Percentiles rank a stretch among this genome's conserved stretches.
phyloP scores from a whole-genome alignment of 179 eudicot species.

The Beta corolliflora region DNA sequence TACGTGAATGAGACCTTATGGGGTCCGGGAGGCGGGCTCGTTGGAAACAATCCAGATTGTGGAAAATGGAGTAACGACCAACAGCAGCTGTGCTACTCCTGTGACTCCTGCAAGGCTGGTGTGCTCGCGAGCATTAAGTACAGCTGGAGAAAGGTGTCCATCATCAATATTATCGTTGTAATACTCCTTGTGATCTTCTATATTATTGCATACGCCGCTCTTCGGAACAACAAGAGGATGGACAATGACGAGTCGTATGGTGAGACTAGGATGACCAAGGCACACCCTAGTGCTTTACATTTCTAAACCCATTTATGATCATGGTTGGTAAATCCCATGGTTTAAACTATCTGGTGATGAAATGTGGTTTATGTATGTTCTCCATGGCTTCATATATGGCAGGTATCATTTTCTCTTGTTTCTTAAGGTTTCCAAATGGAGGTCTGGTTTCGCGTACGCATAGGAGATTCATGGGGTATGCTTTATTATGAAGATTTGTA shows the following conservation, averaged over 20 bases:
- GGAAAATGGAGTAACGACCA: slow-evolving; percentile 77
- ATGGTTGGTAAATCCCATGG: neutral
- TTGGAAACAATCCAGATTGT: slow-evolving; percentile 56
- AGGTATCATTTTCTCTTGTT: neutral
- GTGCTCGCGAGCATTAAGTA: slow-evolving; percentile 79
- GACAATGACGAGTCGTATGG: slow-evolving; percentile 89
- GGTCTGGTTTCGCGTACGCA: slow-evolving; percentile 5
- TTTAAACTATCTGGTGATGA: neutral
- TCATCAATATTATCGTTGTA: slow-evolving; percentile 71
- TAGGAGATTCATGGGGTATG: neutral
- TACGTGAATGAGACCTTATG: slow-evolving; percentile 78
- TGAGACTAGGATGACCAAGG: slow-evolving; percentile 84
- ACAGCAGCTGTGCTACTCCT: slow-evolving; percentile 57
- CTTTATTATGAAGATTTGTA: slow-evolving; percentile 13
- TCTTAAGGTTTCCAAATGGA: neutral
- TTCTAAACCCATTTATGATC: slow-evolving; percentile 30
- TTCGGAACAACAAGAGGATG: slow-evolving; percentile 73
- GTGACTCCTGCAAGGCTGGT: slow-evolving; percentile 89
- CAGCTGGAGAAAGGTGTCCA: slow-evolving; percentile 90
- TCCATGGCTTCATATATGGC: neutral
- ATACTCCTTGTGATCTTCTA: slow-evolving; percentile 78
- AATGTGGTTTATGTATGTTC: slow-evolving; percentile 3
- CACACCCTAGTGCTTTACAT: slow-evolving; percentile 68
- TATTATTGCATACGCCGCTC: slow-evolving; percentile 70
- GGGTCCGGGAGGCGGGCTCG: slow-evolving; percentile 44